phyloP scores from a whole-genome alignment of 2,329 filamentous ascomycete genomes.

The Beauveria caledonica region DNA sequence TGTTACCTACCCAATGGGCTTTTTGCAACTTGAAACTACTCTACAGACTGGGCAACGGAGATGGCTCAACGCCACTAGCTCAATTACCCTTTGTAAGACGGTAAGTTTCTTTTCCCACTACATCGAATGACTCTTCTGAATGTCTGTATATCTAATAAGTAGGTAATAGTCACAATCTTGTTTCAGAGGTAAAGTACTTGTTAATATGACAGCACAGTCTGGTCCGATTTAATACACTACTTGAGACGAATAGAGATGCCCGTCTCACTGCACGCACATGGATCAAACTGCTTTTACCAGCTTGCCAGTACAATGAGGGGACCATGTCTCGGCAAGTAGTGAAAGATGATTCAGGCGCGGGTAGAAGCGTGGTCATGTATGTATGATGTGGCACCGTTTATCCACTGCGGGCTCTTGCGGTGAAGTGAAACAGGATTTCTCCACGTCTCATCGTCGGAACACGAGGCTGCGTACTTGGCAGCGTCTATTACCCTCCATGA shows the following conservation, averaged over 20 bases:
- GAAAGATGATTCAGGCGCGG: neutral
- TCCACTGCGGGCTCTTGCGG: neutral
- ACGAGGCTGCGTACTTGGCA: neutral
- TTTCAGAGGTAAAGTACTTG: no score
- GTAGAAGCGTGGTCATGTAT: slow-evolving; percentile 2
- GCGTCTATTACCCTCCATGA: no score
- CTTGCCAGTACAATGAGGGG: neutral
- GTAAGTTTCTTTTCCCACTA: no score
- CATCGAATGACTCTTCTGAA: no score
- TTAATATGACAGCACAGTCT: no score
- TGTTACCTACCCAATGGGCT: no score
- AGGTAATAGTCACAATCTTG: no score
- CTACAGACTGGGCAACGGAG: no score
- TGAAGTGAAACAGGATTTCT: neutral
- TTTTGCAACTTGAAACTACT: no score
- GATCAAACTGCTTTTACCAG: neutral
- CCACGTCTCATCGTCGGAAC: neutral
- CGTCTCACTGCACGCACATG: neutral
- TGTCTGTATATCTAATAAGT: no score
- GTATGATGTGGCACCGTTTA: neutral
- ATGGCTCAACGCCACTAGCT: no score
- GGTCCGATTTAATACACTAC: neutral
- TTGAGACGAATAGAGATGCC: neutral
- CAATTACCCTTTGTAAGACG: no score
- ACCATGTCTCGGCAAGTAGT: slow-evolving; percentile 1